A percentile compares a stretch with the other conserved stretches of the same genome.
Conservation (phyloP, 441 rosid genomes). For the Croton setiger region DNA sequence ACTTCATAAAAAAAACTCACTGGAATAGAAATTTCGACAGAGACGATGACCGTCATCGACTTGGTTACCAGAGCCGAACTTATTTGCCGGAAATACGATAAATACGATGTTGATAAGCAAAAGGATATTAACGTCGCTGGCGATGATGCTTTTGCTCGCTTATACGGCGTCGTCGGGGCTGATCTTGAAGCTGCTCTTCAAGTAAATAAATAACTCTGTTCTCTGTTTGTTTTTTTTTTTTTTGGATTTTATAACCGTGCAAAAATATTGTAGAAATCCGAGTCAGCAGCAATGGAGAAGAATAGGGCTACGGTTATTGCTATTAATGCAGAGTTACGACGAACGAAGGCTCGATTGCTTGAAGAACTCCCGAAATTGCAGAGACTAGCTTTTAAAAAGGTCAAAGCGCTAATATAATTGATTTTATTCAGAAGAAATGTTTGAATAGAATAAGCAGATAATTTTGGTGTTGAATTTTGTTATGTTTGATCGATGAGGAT, state of each 20-base stretch:
- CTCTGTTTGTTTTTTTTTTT: neutral
- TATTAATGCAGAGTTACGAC: constrained; percentile 84
- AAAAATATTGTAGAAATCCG: constrained; percentile 56
- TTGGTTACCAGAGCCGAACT: constrained; percentile 79
- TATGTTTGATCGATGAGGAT: neutral
- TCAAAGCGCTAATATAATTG: constrained; percentile 13
- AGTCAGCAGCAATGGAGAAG: constrained; percentile 60
- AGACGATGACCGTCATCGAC: constrained; percentile 79
- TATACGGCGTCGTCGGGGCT: constrained; percentile 57
- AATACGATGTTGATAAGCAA: constrained; percentile 88
- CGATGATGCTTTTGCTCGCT: constrained; percentile 83
- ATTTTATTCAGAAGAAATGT: neutral
- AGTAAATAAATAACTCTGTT: constrained; percentile 27
- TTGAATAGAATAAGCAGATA: neutral
- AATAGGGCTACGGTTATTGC: constrained; percentile 76
- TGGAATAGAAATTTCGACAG: neutral
- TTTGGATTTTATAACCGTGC: neutral
- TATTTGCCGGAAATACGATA: constrained; percentile 90
- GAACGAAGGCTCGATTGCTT: constrained; percentile 78
- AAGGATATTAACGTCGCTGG: constrained; percentile 65
- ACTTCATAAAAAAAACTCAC: neutral
- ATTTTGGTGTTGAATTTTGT: neutral
- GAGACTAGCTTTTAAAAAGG: constrained; percentile 85
- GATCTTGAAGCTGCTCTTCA: constrained; percentile 70
- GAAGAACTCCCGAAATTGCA: constrained; percentile 91